phyloP scores from a whole-genome alignment of 139 green algal genomes.

The Tetraselmis chui region DNA sequence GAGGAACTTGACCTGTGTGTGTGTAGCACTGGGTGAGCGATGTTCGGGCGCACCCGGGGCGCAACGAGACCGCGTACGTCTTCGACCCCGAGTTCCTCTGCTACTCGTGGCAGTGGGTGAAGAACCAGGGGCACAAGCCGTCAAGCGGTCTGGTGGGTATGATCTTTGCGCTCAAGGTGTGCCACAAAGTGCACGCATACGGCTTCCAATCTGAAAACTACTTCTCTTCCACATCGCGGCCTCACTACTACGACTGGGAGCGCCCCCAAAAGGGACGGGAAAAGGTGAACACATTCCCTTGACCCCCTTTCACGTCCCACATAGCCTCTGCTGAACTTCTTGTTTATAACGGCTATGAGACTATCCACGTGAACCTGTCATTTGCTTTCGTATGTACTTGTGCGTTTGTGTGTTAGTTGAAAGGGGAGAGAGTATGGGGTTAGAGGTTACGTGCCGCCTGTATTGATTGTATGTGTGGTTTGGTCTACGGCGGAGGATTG shows the following conservation, averaged over 20 bases:
- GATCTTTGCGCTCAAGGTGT: slow-evolving; percentile 4
- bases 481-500: no score
- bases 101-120: slow-evolving; percentile 3
- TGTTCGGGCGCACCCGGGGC: neutral
- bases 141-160: slow-evolving; percentile 6
- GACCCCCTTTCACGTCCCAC: slow-evolving; percentile 8
- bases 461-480: no score
- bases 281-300: slow-evolving; percentile 11
- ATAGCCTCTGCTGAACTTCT: no score
- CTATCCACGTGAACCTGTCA: no score
- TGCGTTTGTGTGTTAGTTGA: no score
- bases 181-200: slow-evolving; percentile 1
- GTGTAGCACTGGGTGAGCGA: slow-evolving; percentile 1
- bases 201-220: slow-evolving; percentile 11
- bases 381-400: no score
- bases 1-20: neutral
- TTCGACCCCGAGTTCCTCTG: slow-evolving; percentile 13
- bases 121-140: slow-evolving; percentile 8
- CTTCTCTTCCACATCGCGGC: slow-evolving; percentile 2
- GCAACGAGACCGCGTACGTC: slow-evolving; percentile 2
- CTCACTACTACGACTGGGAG: slow-evolving; percentile 19
- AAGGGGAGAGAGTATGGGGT: no score
- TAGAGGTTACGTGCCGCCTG: no score
- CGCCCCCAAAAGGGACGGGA: slow-evolving; percentile 7
- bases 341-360: no score